Evolutionary conservation across 805 yeast genomes (phyloP).

Genomic region (Komagataella kurtzmanii): DNA sequence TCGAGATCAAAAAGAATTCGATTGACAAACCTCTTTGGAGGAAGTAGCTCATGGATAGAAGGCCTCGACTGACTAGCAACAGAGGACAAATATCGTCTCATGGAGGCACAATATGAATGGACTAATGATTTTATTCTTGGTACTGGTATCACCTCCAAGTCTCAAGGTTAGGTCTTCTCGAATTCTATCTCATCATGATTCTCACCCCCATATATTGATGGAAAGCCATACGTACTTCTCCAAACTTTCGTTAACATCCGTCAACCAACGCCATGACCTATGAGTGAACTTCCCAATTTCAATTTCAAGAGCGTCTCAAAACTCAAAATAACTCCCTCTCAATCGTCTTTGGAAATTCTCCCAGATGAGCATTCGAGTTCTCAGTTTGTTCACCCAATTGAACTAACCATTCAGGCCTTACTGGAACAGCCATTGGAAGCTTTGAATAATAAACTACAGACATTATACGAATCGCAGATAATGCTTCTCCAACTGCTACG

Average conservation of each 20-base stretch:
- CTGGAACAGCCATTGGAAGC: constrained; percentile 40
- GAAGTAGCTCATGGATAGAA: constrained; percentile 33
- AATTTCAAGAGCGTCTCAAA: constrained; percentile 2
- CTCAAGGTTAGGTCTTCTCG: background rate
- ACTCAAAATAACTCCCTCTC: constrained; percentile 1
- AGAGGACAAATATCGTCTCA: background rate
- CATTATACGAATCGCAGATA: constrained; percentile 42
- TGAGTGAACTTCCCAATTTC: constrained; percentile 11
- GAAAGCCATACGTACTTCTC: background rate
- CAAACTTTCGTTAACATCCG: background rate
- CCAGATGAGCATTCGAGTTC: constrained; percentile 15
- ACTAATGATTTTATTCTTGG: background rate
- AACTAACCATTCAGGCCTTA: constrained; percentile 41
- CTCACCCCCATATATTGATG: too few relatives aligned
- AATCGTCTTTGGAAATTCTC: background rate
- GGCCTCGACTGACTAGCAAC: constrained; percentile 11
- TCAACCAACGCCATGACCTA: background rate
- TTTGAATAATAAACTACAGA: constrained; percentile 34
- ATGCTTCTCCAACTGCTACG: constrained; percentile 35
- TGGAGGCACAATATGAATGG: background rate
- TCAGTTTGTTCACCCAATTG: constrained; percentile 32
- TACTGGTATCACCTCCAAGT: background rate
- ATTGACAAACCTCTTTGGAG: constrained; percentile 43
- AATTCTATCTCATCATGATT: background rate
- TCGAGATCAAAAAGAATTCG: constrained; percentile 55